A percentile compares a stretch with the other conserved stretches of the same genome.
phyloP scores from a whole-genome alignment of 2,329 filamentous ascomycete species.

The Dothideomycetes sp. region DNA sequence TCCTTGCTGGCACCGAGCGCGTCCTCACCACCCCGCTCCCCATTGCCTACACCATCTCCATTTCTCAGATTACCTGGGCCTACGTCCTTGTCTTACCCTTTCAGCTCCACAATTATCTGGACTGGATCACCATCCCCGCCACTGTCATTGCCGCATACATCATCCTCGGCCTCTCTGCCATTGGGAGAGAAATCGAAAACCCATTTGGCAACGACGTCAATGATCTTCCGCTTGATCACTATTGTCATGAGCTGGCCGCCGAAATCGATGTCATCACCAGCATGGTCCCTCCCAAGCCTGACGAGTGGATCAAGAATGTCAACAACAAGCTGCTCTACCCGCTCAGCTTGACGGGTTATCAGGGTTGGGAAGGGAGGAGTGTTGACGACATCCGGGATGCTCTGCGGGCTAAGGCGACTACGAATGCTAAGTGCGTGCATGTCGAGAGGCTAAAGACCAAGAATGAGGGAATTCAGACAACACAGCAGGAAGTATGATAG shows the following conservation, averaged over 20 bases:
- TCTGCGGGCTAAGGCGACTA: conserved; percentile 27
- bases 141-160: conserved; percentile 63
- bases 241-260: conserved; percentile 61
- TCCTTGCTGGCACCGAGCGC: conserved; percentile 61
- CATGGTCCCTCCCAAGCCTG: conserved; percentile 38
- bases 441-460: conserved; percentile 14
- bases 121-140: conserved; percentile 69
- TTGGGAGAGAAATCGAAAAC: conserved; percentile 75
- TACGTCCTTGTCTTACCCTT: conserved; percentile 75
- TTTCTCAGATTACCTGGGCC: conserved; percentile 76
- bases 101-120: conserved; percentile 55
- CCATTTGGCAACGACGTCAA: conserved; percentile 79
- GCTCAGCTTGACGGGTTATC: conserved; percentile 32
- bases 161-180: conserved; percentile 62
- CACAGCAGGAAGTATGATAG: too few species aligned
- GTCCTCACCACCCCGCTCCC: conserved; percentile 74
- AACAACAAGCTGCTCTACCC: conserved; percentile 48
- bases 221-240: conserved; percentile 65
- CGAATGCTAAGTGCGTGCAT: conserved; percentile 16
- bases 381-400: conserved; percentile 33
- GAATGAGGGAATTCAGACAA: conserved; percentile 11
- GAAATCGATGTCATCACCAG: conserved; percentile 67
- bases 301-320: conserved; percentile 39
- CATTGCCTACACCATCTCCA: conserved; percentile 72
- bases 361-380: conserved; percentile 23